Evolutionary conservation across 78 protist species (phyloP), one percentile per base, ranked within the genome.

Genomic region (Tieghemostelium lacteum): DNA sequence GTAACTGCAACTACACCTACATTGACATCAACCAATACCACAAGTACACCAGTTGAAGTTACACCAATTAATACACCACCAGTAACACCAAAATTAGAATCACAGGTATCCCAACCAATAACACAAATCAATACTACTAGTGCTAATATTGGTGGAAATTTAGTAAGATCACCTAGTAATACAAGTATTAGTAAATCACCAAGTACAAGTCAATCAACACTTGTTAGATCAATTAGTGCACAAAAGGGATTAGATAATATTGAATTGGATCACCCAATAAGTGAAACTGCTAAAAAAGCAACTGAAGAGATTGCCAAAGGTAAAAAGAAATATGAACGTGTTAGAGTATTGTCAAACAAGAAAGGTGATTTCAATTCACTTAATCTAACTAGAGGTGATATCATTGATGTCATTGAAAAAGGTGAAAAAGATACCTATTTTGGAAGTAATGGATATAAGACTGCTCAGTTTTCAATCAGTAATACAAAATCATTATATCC

Each of bases 381-480:
- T 28, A 55, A 36, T 14, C 45, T 64, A 6, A 12, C 37, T 16
- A 73, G 91, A 50, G 78, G 78, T 60, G 91, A 83, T 60, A 71
- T 83, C 8, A 37, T 83, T 2, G 91, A 83, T 3, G 39, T 83
- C 31, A 57, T 40, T 19, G 91, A 83, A 39, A 45, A 57, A 20
- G 76, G 78, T 10, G 78, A 83, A 39, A 83, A 83, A 6, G 64
- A 60, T n/a, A 28, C 70, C 0, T 83, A 37, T 20, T 39, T 45
- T 1, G 91, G 91, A 20, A 24, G 31, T 34, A 83, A 83, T 58
- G 91, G 91, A 16, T 83, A 45, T 34, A 83, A 70, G 65, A 66
- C 63, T 2, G 76, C 70, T 0, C 31, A 57, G 4, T 83, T 83
- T 24, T 60, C 67, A 5, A 39, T 83, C 19, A 16, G 58, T 6